These are phyloP conservation scores for Suillus americanus DNA, from an alignment of 768 basidiomycete species.

Conservation along the genomic window DNA sequence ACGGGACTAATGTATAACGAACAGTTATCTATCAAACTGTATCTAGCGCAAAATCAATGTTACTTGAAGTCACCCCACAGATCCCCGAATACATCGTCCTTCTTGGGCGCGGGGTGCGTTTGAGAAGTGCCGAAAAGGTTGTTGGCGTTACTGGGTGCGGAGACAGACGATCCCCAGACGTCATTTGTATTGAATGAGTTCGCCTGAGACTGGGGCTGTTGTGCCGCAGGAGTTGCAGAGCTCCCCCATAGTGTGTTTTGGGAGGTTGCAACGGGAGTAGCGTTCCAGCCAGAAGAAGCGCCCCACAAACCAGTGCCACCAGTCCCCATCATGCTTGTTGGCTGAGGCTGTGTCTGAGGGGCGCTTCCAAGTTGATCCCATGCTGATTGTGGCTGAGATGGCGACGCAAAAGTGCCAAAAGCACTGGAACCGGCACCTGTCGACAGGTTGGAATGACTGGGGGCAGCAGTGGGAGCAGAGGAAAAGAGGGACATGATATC, in stretches of 20 bases:
- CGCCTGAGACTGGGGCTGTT: conserved; percentile 24
- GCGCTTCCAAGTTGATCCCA: conserved; percentile 28
- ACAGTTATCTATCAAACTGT: conserved; percentile 1
- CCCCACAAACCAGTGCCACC: conserved; percentile 66
- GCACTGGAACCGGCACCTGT: conserved; percentile 26
- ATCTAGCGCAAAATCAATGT: background rate
- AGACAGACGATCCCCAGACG: conserved; percentile 51
- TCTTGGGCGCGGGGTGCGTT: conserved; percentile 45
- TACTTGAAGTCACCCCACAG: conserved; percentile 85
- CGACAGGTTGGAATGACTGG: conserved; percentile 17
- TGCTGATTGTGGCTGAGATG: conserved; percentile 20
- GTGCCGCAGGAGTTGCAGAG: conserved; percentile 15
- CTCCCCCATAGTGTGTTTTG: conserved; percentile 36
- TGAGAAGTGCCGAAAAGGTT: conserved; percentile 31
- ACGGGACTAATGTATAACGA: background rate
- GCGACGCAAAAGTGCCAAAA: conserved; percentile 38
- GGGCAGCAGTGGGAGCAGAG: conserved; percentile 29
- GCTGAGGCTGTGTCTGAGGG: conserved; percentile 25
- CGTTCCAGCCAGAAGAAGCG: conserved; percentile 61
- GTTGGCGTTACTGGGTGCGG: conserved; percentile 30
- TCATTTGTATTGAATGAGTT: conserved; percentile 43
- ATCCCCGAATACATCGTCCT: conserved; percentile 81
- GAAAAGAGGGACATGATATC: conserved; percentile 87
- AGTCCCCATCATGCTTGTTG: conserved; percentile 55
- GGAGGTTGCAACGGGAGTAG: conserved; percentile 28